Percentiles rank a stretch among this genome's conserved stretches.
Evolutionary conservation across 805 yeast species (phyloP).

Genomic region (Kuraishia ogatae): DNA sequence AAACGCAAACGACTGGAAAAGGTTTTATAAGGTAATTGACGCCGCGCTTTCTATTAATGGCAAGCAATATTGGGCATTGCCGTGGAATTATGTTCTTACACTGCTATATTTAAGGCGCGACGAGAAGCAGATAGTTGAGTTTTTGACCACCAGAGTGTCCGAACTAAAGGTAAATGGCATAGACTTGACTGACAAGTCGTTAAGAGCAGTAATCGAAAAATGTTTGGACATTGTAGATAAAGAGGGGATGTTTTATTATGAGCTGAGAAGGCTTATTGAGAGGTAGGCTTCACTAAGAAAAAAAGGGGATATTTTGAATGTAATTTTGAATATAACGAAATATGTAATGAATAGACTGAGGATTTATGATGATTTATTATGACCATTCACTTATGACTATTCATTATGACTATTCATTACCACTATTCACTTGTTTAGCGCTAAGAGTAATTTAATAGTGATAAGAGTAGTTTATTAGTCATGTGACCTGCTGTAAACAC

Average conservation of each 20-base stretch:
- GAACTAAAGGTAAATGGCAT: neutral
- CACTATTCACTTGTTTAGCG: no score
- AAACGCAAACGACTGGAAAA: neutral
- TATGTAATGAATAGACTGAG: no score
- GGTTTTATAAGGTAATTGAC: neutral
- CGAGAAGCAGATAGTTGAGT: neutral
- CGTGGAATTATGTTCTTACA: neutral
- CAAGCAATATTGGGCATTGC: neutral
- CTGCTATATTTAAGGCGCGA: conserved; percentile 1
- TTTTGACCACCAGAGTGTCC: conserved; percentile 1
- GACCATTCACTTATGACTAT: no score
- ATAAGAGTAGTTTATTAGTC: no score
- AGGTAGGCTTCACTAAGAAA: neutral
- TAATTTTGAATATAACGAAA: no score
- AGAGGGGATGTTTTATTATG: neutral
- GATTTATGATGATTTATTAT: no score
- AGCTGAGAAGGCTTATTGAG: neutral
- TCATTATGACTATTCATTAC: no score
- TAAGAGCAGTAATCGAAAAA: neutral
- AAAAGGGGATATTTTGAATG: no score
- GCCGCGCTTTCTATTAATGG: neutral
- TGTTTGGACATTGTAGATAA: neutral
- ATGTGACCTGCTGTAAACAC: no score
- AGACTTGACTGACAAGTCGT: neutral
- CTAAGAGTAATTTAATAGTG: no score